Percentiles rank a stretch among this genome's conserved stretches.
These are phyloP conservation scores for Monilinia laxa DNA, from an alignment of 2,329 filamentous ascomycete species.

Conservation along the genomic window DNA sequence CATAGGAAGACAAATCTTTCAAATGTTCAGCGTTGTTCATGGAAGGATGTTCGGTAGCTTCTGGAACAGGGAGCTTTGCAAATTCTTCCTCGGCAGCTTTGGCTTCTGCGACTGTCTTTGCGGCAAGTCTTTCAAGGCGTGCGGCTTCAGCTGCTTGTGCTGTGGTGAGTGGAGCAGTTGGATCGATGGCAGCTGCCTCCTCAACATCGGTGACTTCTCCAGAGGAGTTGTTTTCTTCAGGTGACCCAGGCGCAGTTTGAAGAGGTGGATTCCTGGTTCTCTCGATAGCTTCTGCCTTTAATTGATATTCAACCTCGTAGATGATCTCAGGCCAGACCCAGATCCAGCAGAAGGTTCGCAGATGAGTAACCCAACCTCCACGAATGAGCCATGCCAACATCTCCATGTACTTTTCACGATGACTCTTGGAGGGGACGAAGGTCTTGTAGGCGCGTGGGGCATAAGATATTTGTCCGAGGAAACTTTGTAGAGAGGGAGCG, in stretches of 20 bases:
- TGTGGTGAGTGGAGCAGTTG: slow-evolving; percentile 45
- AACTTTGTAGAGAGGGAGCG: slow-evolving; percentile 77
- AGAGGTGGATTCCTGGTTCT: slow-evolving; percentile 39
- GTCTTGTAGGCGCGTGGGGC: slow-evolving; percentile 79
- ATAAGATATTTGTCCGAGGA: slow-evolving; percentile 79
- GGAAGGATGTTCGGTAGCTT: slow-evolving; percentile 54
- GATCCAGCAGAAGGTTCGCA: slow-evolving; percentile 89
- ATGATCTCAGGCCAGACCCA: slow-evolving; percentile 81
- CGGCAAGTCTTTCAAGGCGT: slow-evolving; percentile 58
- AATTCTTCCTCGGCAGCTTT: slow-evolving; percentile 43
- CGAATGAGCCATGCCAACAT: slow-evolving; percentile 93
- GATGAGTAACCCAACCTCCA: slow-evolving; percentile 88
- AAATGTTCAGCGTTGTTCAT: slow-evolving; percentile 58
- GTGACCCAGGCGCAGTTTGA: slow-evolving; percentile 24
- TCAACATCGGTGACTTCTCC: slow-evolving; percentile 23
- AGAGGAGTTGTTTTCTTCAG: slow-evolving; percentile 20
- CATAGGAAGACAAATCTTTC: slow-evolving; percentile 57
- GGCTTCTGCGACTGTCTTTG: slow-evolving; percentile 54
- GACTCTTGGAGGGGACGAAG: slow-evolving; percentile 83
- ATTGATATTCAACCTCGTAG: slow-evolving; percentile 71
- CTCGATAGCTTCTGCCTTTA: slow-evolving; percentile 56
- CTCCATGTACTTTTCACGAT: slow-evolving; percentile 82
- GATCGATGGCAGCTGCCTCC: slow-evolving; percentile 29
- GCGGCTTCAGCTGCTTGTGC: slow-evolving; percentile 60
- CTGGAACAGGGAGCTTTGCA: slow-evolving; percentile 43